A percentile compares a stretch with the other conserved stretches of the same genome.
phyloP scores from a whole-genome alignment of 768 basidiomycete species.

The Tremella mesenterica region DNA sequence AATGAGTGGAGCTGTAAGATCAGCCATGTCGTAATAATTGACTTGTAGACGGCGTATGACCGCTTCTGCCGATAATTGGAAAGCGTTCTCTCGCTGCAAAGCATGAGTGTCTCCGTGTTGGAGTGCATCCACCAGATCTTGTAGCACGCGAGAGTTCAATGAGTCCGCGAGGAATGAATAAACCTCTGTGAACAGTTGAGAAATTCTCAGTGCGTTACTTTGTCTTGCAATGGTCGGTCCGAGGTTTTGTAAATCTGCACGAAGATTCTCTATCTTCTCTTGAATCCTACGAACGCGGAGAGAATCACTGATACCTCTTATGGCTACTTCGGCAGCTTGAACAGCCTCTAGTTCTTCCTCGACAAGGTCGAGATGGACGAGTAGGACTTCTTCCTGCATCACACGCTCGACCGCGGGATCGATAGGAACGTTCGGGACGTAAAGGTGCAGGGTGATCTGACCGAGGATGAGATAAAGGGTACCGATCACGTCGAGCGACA shows the following conservation, averaged over 20 bases:
- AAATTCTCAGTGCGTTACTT: conserved; percentile 27
- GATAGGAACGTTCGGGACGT: conserved; percentile 72
- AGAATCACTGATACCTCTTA: conserved; percentile 33
- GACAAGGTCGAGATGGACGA: conserved; percentile 5
- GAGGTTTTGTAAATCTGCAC: conserved; percentile 9
- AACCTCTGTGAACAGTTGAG: conserved; percentile 50
- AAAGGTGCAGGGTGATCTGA: conserved; percentile 58
- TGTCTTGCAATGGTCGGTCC: conserved; percentile 13
- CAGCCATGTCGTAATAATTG: conserved; percentile 61
- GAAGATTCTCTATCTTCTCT: conserved; percentile 1
- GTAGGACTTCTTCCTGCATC: conserved; percentile 17
- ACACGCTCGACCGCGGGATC: conserved; percentile 62
- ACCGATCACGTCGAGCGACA: too few relatives aligned
- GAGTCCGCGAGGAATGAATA: conserved; percentile 60
- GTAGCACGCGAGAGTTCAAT: conserved; percentile 52
- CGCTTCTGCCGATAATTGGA: conserved; percentile 69
- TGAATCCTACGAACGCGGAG: not conserved
- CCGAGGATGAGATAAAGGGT: conserved; percentile 47
- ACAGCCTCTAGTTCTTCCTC: conserved; percentile 28
- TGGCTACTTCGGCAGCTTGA: conserved; percentile 15
- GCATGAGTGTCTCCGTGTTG: conserved; percentile 14
- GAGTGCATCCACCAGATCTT: conserved; percentile 47
- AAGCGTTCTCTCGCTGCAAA: conserved; percentile 55
- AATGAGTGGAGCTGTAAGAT: conserved; percentile 61
- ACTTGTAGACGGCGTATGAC: conserved; percentile 64